A percentile compares a stretch with the other conserved stretches of the same genome.
Evolutionary conservation across 2,329 filamentous ascomycete species (phyloP).

Genomic region (Xylariaceae sp.): DNA sequence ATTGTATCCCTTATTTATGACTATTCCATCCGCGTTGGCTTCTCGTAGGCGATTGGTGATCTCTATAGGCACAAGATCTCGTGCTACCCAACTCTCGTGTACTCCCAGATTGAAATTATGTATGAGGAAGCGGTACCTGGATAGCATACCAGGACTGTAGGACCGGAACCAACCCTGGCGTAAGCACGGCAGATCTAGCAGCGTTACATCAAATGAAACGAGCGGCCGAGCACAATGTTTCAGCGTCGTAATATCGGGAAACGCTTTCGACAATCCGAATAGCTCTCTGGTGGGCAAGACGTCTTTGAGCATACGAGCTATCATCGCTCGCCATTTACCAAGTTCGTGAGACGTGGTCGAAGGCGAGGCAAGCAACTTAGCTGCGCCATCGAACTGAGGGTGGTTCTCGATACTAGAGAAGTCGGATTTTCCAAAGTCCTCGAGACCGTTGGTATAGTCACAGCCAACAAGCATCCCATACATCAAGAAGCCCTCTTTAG

Average conservation of each 20-base stretch:
- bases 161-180: conserved; percentile 18
- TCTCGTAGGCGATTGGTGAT: conserved; percentile 18
- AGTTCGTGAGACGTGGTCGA: conserved; percentile 12
- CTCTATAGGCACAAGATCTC: conserved; percentile 19
- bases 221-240: conserved; percentile 9
- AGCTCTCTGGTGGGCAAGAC: conserved; percentile 12
- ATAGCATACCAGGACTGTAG: conserved; percentile 15
- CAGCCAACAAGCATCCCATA: conserved; percentile 25
- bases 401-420: conserved; percentile 18
- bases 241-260: conserved; percentile 11
- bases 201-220: conserved; percentile 14
- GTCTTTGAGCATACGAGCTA: conserved; percentile 13
- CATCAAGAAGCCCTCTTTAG: conserved; percentile 19
- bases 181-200: conserved; percentile 13
- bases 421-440: conserved; percentile 13
- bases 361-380: conserved; percentile 10
- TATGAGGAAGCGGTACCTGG: conserved; percentile 17
- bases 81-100: conserved; percentile 16
- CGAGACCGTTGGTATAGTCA: conserved; percentile 20
- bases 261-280: conserved; percentile 9
- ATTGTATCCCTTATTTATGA: conserved; percentile 3
- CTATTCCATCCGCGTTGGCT: not conserved
- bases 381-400: conserved; percentile 15
- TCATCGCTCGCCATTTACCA: conserved; percentile 19
- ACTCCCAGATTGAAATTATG: conserved; percentile 20